A percentile compares a stretch with the other conserved stretches of the same genome.
These are phyloP conservation scores for Amauroascus niger DNA, from an alignment of 2,329 filamentous ascomycete genomes.

Conservation along the genomic window DNA sequence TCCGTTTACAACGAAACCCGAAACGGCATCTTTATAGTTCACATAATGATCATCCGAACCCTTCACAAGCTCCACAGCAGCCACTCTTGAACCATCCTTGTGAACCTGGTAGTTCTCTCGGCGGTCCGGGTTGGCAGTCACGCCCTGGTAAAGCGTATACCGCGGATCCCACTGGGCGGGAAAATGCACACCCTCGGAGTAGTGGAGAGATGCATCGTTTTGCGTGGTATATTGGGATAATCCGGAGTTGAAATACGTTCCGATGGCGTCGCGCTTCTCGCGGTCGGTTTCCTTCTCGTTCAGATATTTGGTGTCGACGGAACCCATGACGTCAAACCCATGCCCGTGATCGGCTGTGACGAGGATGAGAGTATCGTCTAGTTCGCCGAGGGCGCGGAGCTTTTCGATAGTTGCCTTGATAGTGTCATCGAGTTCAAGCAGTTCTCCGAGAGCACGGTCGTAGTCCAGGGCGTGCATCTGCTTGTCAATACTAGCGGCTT, in stretches of 20 bases:
- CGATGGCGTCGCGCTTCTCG: slow-evolving; percentile 64
- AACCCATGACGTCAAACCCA: slow-evolving; percentile 78
- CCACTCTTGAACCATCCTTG: slow-evolving; percentile 53
- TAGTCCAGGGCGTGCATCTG: slow-evolving; percentile 83
- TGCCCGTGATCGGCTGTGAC: slow-evolving; percentile 85
- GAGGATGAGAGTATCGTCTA: slow-evolving; percentile 67
- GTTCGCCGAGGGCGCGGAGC: slow-evolving; percentile 54
- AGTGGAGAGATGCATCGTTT: slow-evolving; percentile 50
- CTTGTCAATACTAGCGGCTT: slow-evolving; percentile 79
- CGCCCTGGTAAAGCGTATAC: slow-evolving; percentile 66
- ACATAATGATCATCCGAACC: slow-evolving; percentile 52
- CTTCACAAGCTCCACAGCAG: slow-evolving; percentile 46
- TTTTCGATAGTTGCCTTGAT: slow-evolving; percentile 63
- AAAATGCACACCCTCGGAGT: slow-evolving; percentile 66
- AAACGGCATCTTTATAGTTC: slow-evolving; percentile 56
- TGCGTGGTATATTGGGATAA: slow-evolving; percentile 62
- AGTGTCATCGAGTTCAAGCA: slow-evolving; percentile 78
- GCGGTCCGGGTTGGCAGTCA: slow-evolving; percentile 62
- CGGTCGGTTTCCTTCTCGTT: slow-evolving; percentile 55
- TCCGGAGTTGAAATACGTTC: slow-evolving; percentile 63
- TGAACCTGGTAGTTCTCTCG: slow-evolving; percentile 67
- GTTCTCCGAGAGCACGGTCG: slow-evolving; percentile 72
- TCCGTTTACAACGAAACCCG: slow-evolving; percentile 65
- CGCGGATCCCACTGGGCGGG: slow-evolving; percentile 76
- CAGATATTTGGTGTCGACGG: slow-evolving; percentile 70